Conservation (phyloP, 192 early-diverging fungal species). For the Mortierella alpina region DNA sequence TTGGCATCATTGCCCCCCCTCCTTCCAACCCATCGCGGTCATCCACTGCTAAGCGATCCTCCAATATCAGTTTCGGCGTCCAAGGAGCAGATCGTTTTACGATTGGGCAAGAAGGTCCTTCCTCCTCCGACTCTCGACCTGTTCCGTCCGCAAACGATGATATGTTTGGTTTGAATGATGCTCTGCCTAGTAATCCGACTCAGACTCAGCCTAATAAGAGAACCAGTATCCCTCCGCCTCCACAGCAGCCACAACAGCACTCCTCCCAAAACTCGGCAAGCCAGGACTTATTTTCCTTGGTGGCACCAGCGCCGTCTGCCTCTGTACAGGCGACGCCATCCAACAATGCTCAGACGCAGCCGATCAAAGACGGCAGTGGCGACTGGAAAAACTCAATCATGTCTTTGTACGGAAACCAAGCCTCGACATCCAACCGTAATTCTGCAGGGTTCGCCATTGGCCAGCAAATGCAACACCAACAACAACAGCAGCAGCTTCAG, state of each 20-base stretch:
- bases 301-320: constrained; percentile 4
- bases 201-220: constrained; percentile 16
- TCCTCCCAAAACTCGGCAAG: constrained; percentile 5
- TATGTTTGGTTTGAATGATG: constrained; percentile 42
- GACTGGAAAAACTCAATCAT: constrained; percentile 53
- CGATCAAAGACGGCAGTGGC: constrained; percentile 8
- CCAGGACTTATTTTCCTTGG: constrained; percentile 42
- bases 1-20: constrained; percentile 47
- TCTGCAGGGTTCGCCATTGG: constrained; percentile 12
- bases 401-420: constrained; percentile 46
- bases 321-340: constrained; percentile 1
- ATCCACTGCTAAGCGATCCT: constrained; percentile 8
- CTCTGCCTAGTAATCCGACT: constrained; percentile 7
- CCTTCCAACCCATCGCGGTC: constrained; percentile 28
- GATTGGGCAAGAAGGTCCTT: constrained; percentile 15
- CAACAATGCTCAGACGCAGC: background rate
- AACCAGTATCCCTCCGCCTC: constrained; percentile 3
- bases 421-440: constrained; percentile 16
- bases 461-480: constrained; percentile 14
- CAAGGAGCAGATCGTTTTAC: constrained; percentile 34
- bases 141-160: constrained; percentile 16
- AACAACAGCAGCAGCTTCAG: constrained; percentile 29
- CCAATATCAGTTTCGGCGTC: background rate
- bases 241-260: background rate
- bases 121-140: background rate